phyloP scores from a whole-genome alignment of 495 filamentous ascomycete species.

The Penicillium bovifimosum region DNA sequence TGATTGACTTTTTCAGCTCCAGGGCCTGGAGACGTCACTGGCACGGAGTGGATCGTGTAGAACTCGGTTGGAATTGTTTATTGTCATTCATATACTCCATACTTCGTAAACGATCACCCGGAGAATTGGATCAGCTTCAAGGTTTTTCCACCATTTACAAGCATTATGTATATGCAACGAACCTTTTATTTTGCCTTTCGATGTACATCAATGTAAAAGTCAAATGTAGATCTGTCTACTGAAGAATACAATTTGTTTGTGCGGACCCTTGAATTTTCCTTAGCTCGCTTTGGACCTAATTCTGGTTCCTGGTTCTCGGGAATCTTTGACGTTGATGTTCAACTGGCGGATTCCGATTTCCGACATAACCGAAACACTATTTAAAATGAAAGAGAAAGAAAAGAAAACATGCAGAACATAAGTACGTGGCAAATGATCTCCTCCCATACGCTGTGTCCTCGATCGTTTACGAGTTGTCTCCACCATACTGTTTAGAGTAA shows the following conservation, averaged over 20 bases:
- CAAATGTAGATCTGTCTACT: too few species aligned
- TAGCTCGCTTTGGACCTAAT: slow-evolving; percentile 3
- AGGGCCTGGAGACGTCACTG: slow-evolving; percentile 5
- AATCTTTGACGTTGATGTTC: not conserved
- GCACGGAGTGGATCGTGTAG: not conserved
- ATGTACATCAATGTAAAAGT: too few species aligned
- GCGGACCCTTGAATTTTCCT: not conserved
- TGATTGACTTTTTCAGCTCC: slow-evolving; percentile 9
- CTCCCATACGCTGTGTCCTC: not conserved
- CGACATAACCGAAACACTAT: not conserved
- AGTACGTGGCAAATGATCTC: slow-evolving; percentile 11
- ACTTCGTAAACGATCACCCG: not conserved
- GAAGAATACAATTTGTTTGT: not conserved
- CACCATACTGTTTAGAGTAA: too few species aligned
- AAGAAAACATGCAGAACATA: not conserved
- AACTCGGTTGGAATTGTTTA: not conserved
- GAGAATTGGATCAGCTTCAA: not conserved
- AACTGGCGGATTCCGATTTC: not conserved
- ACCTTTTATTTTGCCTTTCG: too few species aligned
- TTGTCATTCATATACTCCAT: not conserved
- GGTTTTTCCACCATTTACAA: too few species aligned
- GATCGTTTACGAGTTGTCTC: too few species aligned
- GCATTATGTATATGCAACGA: too few species aligned
- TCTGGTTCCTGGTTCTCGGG: slow-evolving; percentile 4
- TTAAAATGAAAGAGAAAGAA: not conserved